Evolutionary conservation across 2,329 filamentous ascomycete species (phyloP).

Genomic region (Botryosphaeria dothidea): DNA sequence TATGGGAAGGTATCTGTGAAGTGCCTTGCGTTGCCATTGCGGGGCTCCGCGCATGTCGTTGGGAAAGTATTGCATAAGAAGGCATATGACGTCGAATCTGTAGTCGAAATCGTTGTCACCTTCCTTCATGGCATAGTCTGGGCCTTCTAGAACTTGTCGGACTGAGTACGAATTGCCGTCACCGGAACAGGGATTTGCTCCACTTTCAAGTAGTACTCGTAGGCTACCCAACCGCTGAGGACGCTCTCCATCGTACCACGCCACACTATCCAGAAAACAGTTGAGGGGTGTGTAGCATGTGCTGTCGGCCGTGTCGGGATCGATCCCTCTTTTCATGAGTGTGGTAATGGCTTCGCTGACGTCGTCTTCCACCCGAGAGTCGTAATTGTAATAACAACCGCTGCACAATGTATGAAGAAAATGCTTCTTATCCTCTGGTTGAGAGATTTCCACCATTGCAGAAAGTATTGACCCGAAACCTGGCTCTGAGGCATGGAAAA

Average conservation of each 20-base stretch:
- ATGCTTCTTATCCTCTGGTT: neutral
- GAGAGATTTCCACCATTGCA: no score
- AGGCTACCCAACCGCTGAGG: neutral
- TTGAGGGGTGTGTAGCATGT: neutral
- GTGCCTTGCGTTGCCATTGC: neutral
- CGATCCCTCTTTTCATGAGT: neutral
- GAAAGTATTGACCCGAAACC: neutral
- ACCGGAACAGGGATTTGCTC: neutral
- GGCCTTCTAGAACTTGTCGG: neutral
- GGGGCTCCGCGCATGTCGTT: neutral
- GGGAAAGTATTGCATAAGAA: neutral
- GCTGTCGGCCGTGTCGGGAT: neutral
- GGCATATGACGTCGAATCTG: neutral
- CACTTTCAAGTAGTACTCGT: neutral
- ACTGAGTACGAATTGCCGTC: neutral
- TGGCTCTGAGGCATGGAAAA: neutral
- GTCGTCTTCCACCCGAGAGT: neutral
- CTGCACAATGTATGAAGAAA: neutral
- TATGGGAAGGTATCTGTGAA: neutral
- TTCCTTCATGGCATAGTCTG: neutral
- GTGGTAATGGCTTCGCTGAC: neutral
- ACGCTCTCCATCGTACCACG: neutral
- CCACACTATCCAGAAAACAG: neutral
- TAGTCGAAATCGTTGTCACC: neutral
- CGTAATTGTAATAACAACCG: neutral